Evolutionary conservation across 140 eudicot species (phyloP), one percentile per base, ranked within the genome.

Genomic region (Anethum foeniculum): DNA sequence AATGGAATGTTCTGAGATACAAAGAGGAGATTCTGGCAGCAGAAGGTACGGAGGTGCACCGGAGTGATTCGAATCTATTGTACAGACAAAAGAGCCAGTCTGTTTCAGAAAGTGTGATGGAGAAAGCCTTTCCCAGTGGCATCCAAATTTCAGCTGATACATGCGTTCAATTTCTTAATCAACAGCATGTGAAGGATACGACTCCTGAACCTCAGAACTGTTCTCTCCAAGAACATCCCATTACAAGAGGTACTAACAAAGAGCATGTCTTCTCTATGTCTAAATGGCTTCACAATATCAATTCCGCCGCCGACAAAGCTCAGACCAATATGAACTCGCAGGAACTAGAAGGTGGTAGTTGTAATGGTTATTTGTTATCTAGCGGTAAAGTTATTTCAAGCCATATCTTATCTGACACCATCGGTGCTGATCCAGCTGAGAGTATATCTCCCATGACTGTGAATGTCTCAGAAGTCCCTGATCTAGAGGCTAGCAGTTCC

Each of bases 11-110:
- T 60, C 86, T 86, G 67, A 88, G 84, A 72, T 15, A 77, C 27
- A 86, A 75, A 82, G 91, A 90, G 85, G 91, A 90, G 30, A 76
- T 78, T 62, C 54, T 83, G 56, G 85, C 79, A 15, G 84, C 84
- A 81, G 64, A 60, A 74, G 84, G 71, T 54, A 56, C 64, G 21
- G 65, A 68, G 44, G 79, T 69, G 71, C 72, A 6, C 7, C 30
- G 30, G 38, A 80, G 72, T 32, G 82, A 77, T 74, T 28, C 48
- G 7, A 74, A 67, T 82, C 81, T 16, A 84, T 85, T 81, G 19
- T 84, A 82, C 25, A 88, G 80, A 62, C 88, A 90, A 87, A 88
- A 81, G 5, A 11, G 43, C 43, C 14, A 39, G 78, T 85, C 87
- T 7, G 27, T 79, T 52, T 75, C 90, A 51, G 85, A 81, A 49